Base-by-base conservation (phyloP, 2,329 filamentous ascomycete species). In the Alternaria brassicae region DNA sequence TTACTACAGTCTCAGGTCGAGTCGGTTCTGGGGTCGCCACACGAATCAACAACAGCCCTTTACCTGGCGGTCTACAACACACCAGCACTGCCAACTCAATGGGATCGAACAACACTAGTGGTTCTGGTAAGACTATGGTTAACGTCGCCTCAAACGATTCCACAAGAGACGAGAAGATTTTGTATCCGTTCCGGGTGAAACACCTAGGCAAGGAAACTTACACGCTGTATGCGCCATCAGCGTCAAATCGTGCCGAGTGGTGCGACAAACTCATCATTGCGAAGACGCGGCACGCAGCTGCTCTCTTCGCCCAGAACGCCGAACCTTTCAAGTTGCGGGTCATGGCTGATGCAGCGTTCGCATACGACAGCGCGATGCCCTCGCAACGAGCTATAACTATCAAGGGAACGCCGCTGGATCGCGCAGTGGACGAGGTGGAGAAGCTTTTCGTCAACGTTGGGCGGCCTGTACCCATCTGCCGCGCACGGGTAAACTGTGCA, bases 111-210 rank as follows among this genome's bases (percentile, higher is more conserved):
- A 78, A 79, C 34, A 80, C 81, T 3, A 81, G 87, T 7, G 81
- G 80, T 28, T 88, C 88, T 2, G 77, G 78, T 15, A 82, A 81
- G 52, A 81, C 80, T 1, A 74, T 85, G 45, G 80, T 82, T 12
- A 77, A 81, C 6, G 77, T 75, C 10, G 83, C 81, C 1, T 78
- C 80, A 3, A 73, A 85, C 17, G 87, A 88, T 5, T 72, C 72
- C 32, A 80, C 84, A 27, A 90, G 87, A 62, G 91, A 96, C 65
- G 89, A 92, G 27, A 82, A 83, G 73, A 91, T 95, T 44, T 80
- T 99, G 69, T 99, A 93, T 75, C 95, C 96, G 0, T 99, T 99
- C 86, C 89, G 89, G 66, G 88, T 99, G 75, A 97, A 97, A 80
- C 95, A 99, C 80, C 85, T 99, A 19, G 95, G 96, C 12, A 91